Percentiles rank a stretch among this genome's conserved stretches.
Evolutionary conservation across 805 yeast genomes (phyloP).

Genomic region (Dipodascus geniculatus): DNA sequence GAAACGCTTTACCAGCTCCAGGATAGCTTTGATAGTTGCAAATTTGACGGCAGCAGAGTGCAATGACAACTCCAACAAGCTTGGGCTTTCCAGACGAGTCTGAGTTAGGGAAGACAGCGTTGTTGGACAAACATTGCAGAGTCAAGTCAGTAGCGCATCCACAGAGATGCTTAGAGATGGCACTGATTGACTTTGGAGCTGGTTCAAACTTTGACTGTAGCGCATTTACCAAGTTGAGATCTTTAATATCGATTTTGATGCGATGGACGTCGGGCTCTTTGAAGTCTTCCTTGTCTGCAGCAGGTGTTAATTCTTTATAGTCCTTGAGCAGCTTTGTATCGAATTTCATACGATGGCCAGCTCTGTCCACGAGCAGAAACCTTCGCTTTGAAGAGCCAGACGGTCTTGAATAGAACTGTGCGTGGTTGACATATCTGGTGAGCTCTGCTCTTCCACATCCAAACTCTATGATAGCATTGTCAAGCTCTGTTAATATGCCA

Average conservation of each 20-base stretch:
- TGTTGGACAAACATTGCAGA: slow-evolving; percentile 44
- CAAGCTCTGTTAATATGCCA: slow-evolving; percentile 26
- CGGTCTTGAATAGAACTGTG: slow-evolving; percentile 5
- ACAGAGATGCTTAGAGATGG: slow-evolving; percentile 79
- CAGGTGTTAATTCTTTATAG: slow-evolving; percentile 14
- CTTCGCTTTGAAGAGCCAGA: slow-evolving; percentile 9
- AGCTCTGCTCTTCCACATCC: slow-evolving; percentile 90
- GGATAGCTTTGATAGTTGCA: slow-evolving; percentile 52
- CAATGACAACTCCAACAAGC: slow-evolving; percentile 55
- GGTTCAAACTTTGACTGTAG: slow-evolving; percentile 14
- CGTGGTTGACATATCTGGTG: slow-evolving; percentile 40
- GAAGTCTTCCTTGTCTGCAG: background rate
- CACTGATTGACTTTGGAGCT: slow-evolving; percentile 24
- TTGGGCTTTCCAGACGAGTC: slow-evolving; percentile 3
- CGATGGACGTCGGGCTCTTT: slow-evolving; percentile 33
- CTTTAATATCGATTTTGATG: slow-evolving; percentile 70
- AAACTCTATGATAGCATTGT: slow-evolving; percentile 47
- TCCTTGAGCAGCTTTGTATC: slow-evolving; percentile 60
- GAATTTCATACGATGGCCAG: slow-evolving; percentile 64
- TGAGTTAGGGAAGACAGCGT: background rate
- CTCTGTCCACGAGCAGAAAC: slow-evolving; percentile 63
- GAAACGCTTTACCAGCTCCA: slow-evolving; percentile 32
- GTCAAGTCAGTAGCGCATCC: slow-evolving; percentile 92
- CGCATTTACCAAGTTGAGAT: slow-evolving; percentile 42
- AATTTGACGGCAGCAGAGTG: slow-evolving; percentile 88